Evolutionary conservation across 768 basidiomycete species (phyloP), one percentile per base, ranked within the genome.

Genomic region (Leccinellum rugosiceps): DNA sequence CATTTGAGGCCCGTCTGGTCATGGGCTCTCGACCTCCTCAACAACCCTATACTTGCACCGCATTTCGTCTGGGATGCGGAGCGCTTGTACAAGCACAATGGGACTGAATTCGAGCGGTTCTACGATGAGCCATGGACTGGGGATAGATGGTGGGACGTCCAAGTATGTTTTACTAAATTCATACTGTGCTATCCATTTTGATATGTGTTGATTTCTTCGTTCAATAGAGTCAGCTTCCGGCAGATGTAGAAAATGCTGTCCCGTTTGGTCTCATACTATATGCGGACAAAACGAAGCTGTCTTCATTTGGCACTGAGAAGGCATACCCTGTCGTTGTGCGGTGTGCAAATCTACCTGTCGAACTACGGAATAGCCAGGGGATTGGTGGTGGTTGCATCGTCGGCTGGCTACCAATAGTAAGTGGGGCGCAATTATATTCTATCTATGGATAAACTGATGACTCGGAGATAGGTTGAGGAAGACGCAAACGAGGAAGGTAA

Each of bases 251-350:
- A 4, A 71, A 71, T 21, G 69, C 72, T 0, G 59, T 76, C 3
- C 58, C 59, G n/a, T 65, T 75, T 26, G 4, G 32, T 14, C 31
- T 50, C 6, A 73, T 77, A 25, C 43, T 79, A 0, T 79, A 77
- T 67, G 73, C 77, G 6, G 76, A 79, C 61, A 78, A 78, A 50
- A 69, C 72, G 1, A 67, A 70, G 14, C 58, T 78, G 1, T 78
- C 74, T 2, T 67, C 70, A 3, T 77, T 77, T 63, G 73, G 76
- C 0, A 73, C 69, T 2, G 65, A 61, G 35, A 76, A 76, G 53
- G 77, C 68, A 1, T 74, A 78, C 52, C 76, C 74, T 0, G 72
- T 77, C 2, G 57, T 78, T 44, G 72, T 66, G 2, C 53, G 72
- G 5, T 67, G 68, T 35, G 71, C 63, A 2, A 75, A 75, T 57